Conservation (phyloP, 1,284 basidiomycete genomes). For the Rhodotorula sp. region DNA sequence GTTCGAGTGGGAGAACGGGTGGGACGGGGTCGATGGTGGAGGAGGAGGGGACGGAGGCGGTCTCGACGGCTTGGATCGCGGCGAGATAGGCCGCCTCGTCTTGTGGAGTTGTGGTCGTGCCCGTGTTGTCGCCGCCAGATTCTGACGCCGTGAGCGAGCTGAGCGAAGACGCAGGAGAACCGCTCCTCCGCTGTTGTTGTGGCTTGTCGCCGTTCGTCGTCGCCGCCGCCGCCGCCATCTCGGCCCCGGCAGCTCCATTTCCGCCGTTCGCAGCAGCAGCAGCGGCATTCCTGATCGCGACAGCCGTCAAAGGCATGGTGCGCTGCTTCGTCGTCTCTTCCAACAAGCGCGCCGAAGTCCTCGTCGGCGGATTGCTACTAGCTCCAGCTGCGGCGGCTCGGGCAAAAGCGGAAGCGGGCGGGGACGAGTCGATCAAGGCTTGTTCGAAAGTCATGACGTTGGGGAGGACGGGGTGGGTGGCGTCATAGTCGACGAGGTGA, state of each 20-base stretch:
- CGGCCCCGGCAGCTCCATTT: background rate
- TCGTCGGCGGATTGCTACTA: background rate
- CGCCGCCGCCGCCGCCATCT: background rate
- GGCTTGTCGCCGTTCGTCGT: background rate
- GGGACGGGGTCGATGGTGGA: slow-evolving; percentile 4
- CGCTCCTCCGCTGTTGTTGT: background rate
- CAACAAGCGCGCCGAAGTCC: background rate
- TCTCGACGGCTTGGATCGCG: background rate
- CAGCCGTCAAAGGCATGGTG: background rate
- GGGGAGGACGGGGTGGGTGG: slow-evolving; percentile 3
- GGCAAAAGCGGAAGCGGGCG: background rate
- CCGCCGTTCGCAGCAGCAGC: background rate
- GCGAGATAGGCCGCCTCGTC: background rate
- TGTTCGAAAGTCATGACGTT: slow-evolving; percentile 29
- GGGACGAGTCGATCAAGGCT: slow-evolving; percentile 30
- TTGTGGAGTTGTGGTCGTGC: background rate
- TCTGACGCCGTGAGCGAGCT: slow-evolving; percentile 8
- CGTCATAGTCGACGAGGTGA: slow-evolving; percentile 19
- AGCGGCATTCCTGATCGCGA: background rate
- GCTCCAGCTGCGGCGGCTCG: background rate
- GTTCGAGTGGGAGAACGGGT: background rate
- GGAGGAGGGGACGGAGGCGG: slow-evolving; percentile 1
- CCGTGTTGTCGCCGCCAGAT: background rate
- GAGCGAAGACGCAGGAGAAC: slow-evolving; percentile 10
- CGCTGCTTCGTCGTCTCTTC: background rate